A percentile compares a stretch with the other conserved stretches of the same genome.
Evolutionary conservation across 371 early-diverging fungal species (phyloP).

Genomic region (Zychaea mexicana): DNA sequence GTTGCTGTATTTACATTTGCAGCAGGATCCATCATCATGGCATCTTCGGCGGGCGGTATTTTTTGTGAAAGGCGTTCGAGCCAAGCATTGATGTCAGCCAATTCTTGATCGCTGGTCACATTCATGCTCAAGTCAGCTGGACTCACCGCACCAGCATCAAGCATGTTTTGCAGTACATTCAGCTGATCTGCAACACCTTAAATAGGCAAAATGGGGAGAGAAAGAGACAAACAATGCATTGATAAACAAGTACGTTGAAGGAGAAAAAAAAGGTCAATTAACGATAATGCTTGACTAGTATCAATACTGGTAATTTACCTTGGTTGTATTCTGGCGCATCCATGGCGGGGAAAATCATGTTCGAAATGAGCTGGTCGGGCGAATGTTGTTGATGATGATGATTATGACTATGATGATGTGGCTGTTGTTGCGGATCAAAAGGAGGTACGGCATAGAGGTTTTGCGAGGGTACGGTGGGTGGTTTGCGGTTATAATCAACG

Average conservation of each 20-base stretch:
- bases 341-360: conserved; percentile 13
- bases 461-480: conserved; percentile 8
- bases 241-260: neutral
- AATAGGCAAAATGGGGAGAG: neutral
- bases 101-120: conserved; percentile 30
- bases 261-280: too few relatives aligned
- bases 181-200: conserved; percentile 17
- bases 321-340: conserved; percentile 14
- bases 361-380: conserved; percentile 7
- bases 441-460: neutral
- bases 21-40: conserved; percentile 11
- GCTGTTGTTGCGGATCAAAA: neutral
- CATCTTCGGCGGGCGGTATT: neutral
- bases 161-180: conserved; percentile 16
- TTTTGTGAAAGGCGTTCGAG: conserved; percentile 14
- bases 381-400: conserved; percentile 5
- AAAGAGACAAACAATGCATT: neutral
- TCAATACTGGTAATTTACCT: conserved; percentile 8
- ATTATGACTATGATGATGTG: neutral
- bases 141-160: conserved; percentile 16
- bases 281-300: too few relatives aligned
- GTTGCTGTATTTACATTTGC: too few relatives aligned
- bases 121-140: conserved; percentile 30
- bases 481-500: conserved; percentile 36
- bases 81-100: conserved; percentile 44